Conservation (phyloP, 1,284 basidiomycete genomes). For the Leccinum colubrinum region DNA sequence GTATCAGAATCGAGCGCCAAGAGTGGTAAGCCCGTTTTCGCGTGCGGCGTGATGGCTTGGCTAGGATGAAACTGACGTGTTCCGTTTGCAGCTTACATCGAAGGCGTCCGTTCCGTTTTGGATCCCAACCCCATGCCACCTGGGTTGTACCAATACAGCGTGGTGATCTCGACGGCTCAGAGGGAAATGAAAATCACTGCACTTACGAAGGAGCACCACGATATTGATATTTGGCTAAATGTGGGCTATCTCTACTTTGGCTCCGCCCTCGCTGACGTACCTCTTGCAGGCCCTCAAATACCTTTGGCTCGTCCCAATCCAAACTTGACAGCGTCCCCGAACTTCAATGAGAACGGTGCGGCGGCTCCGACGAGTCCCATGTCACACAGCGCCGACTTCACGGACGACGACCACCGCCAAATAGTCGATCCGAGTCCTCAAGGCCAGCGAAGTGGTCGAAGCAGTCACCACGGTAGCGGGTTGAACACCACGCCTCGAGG, state of each 20-base stretch:
- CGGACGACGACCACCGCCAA: conserved; percentile 47
- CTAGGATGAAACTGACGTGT: conserved; percentile 9
- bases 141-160: conserved; percentile 89
- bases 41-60: conserved; percentile 4
- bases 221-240: conserved; percentile 95
- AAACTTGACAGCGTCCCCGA: conserved; percentile 42
- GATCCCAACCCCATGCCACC: conserved; percentile 94
- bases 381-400: conserved; percentile 45
- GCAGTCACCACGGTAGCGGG: conserved; percentile 51
- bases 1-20: conserved; percentile 93
- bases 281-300: conserved; percentile 74
- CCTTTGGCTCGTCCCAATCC: conserved; percentile 67
- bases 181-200: conserved; percentile 98
- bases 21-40: conserved; percentile 70
- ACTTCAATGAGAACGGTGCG: conserved; percentile 34
- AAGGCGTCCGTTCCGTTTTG: conserved; percentile 85
- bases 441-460: conserved; percentile 66
- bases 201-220: conserved; percentile 90
- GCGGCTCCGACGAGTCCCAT: conserved; percentile 51
- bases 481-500: conserved; percentile 77
- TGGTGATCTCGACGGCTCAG: conserved; percentile 90
- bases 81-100: conserved; percentile 82
- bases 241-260: conserved; percentile 41
- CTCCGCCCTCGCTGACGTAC: conserved; percentile 12
- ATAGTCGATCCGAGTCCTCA: conserved; percentile 57